Evolutionary conservation across 2,329 filamentous ascomycete genomes (phyloP).

Genomic region (Plectosphaerella plurivora): DNA sequence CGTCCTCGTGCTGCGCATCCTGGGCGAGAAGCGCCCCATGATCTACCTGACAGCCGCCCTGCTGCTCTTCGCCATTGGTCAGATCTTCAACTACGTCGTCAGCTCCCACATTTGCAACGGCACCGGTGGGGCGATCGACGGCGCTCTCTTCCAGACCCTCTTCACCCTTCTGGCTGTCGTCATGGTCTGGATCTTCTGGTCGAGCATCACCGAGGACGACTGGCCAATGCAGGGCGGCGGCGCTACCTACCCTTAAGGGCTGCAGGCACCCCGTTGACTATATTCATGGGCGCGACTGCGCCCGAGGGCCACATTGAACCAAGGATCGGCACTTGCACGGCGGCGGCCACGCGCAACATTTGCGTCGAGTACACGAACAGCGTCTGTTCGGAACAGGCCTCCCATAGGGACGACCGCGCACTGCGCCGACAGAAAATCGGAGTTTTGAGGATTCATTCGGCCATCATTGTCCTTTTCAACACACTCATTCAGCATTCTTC

Average conservation of each 20-base stretch:
- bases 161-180: constrained; percentile 85
- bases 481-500: neutral
- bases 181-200: constrained; percentile 93
- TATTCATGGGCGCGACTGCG: neutral
- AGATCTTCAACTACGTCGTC: constrained; percentile 94
- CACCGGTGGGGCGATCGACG: constrained; percentile 82
- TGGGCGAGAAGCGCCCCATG: constrained; percentile 91
- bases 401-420: neutral
- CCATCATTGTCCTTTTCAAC: neutral
- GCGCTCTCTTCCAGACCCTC: constrained; percentile 85
- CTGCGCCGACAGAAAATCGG: neutral
- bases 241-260: constrained; percentile 28
- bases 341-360: too few species aligned
- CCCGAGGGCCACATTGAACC: neutral
- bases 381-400: neutral
- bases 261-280: too few species aligned
- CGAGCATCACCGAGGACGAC: constrained; percentile 97
- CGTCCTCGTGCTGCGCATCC: constrained; percentile 76
- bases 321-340: too few species aligned
- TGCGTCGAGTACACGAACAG: neutral
- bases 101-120: constrained; percentile 87
- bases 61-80: constrained; percentile 82
- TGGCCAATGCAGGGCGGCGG: constrained; percentile 64
- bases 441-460: neutral
- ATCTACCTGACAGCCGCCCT: constrained; percentile 72